Percentiles rank a stretch among this genome's conserved stretches.
These are phyloP conservation scores for Naematelia aurantialba DNA, from an alignment of 768 basidiomycete species.

Conservation along the genomic window DNA sequence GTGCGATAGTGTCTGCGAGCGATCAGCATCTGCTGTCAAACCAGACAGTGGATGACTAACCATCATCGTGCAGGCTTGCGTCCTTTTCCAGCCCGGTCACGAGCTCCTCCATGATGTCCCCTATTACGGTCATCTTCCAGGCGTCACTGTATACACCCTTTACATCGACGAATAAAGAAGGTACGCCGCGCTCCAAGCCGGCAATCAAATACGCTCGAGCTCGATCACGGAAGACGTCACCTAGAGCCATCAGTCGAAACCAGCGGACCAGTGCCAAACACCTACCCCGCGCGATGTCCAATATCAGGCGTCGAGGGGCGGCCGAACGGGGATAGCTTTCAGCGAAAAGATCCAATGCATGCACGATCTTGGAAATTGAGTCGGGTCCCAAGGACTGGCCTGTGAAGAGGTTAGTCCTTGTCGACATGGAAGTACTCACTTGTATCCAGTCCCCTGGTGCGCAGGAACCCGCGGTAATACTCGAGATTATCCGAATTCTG, in stretches of 20 bases:
- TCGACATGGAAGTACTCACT: conserved; percentile 59
- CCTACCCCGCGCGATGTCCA: conserved; percentile 62
- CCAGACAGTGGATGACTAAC: conserved; percentile 19
- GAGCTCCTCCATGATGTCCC: conserved; percentile 64
- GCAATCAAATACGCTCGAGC: conserved; percentile 65
- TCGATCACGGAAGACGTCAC: conserved; percentile 65
- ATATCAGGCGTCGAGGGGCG: conserved; percentile 68
- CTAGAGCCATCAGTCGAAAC: conserved; percentile 47
- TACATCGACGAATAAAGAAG: conserved; percentile 87
- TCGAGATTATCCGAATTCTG: conserved; percentile 78
- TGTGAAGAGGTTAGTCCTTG: conserved; percentile 2
- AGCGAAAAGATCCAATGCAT: conserved; percentile 61
- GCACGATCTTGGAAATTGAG: conserved; percentile 58
- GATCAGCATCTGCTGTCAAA: conserved; percentile 3
- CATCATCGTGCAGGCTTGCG: conserved; percentile 26
- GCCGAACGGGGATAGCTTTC: conserved; percentile 64
- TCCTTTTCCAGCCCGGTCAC: conserved; percentile 46
- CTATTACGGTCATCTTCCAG: conserved; percentile 65
- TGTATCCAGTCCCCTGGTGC: conserved; percentile 62
- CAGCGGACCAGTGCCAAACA: neutral
- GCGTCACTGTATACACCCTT: conserved; percentile 72
- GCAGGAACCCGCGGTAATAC: conserved; percentile 73
- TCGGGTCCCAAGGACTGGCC: conserved; percentile 53
- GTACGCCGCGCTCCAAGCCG: conserved; percentile 77
- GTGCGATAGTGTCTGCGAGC: conserved; percentile 52